These are phyloP conservation scores for Vanilla planifolia DNA, from an alignment of 106 monocot species.

Conservation along the genomic window DNA sequence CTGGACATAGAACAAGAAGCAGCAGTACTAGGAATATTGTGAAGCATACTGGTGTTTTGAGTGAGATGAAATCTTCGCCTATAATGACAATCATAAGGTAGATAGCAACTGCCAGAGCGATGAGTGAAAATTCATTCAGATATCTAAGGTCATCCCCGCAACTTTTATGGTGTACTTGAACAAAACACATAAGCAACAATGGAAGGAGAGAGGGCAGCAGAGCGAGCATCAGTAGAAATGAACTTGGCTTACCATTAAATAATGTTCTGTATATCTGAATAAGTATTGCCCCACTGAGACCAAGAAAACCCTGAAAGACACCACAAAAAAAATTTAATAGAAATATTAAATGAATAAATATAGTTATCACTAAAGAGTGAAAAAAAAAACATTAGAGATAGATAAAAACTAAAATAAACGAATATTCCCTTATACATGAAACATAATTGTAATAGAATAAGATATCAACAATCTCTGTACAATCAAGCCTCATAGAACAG, in stretches of 20 bases:
- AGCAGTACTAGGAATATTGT: slow-evolving; percentile 39
- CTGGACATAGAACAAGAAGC: slow-evolving; percentile 48
- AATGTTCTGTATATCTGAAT: slow-evolving; percentile 59
- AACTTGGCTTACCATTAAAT: slow-evolving; percentile 42
- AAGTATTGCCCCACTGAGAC: slow-evolving; percentile 85
- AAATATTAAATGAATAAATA: not conserved
- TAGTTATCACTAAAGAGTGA: not conserved
- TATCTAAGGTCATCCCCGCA: slow-evolving; percentile 36
- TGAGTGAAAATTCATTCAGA: slow-evolving; percentile 59
- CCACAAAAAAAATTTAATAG: no score
- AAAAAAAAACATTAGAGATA: not conserved
- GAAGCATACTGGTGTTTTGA: slow-evolving; percentile 15
- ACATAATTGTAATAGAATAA: no score
- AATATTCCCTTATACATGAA: no score
- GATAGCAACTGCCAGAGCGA: slow-evolving; percentile 47
- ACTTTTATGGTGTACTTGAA: slow-evolving; percentile 30
- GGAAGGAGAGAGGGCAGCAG: slow-evolving; percentile 56
- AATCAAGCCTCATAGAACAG: no score
- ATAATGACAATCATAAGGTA: slow-evolving; percentile 88
- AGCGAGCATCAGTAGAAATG: slow-evolving; percentile 76
- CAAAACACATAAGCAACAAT: slow-evolving; percentile 60
- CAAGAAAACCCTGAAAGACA: slow-evolving; percentile 76
- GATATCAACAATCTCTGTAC: no score
- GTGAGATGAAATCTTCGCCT: slow-evolving; percentile 28
- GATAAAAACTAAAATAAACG: not conserved